Evolutionary conservation across 805 yeast genomes (phyloP).

Genomic region (Spathaspora boniae): DNA sequence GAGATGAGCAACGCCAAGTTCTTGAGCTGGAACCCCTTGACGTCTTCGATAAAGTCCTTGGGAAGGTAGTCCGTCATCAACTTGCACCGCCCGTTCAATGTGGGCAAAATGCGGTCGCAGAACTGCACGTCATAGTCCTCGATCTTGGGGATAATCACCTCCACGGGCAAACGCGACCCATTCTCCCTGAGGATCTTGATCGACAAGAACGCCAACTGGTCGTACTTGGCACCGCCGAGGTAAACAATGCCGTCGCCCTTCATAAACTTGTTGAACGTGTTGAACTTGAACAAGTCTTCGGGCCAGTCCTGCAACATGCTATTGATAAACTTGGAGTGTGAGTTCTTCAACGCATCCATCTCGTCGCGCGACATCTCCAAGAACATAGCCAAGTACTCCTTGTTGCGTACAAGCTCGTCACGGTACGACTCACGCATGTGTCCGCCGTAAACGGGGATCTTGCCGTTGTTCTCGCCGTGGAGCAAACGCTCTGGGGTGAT

Average conservation of each 20-base stretch:
- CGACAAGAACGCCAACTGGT: constrained; percentile 32
- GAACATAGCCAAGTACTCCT: constrained; percentile 20
- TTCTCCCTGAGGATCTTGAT: constrained; percentile 29
- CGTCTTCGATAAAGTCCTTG: constrained; percentile 13
- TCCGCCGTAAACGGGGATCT: constrained; percentile 30
- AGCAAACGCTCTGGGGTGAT: constrained; percentile 4
- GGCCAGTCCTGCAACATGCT: constrained; percentile 23
- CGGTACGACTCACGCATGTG: constrained; percentile 30
- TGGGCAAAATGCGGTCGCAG: constrained; percentile 30
- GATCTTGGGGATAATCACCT: constrained; percentile 31
- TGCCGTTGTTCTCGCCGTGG: constrained; percentile 18
- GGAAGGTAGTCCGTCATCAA: constrained; percentile 49
- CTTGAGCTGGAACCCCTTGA: constrained; percentile 33
- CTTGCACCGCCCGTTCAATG: constrained; percentile 30
- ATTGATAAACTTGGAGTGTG: constrained; percentile 22
- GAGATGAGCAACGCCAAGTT: constrained; percentile 34
- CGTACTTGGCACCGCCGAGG: constrained; percentile 35
- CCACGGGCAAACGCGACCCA: constrained; percentile 36
- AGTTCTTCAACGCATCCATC: constrained; percentile 13
- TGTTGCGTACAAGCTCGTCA: constrained; percentile 26
- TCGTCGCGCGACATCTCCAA: constrained; percentile 20
- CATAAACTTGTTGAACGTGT: constrained; percentile 25
- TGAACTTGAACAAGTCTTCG: constrained; percentile 15
- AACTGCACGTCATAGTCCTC: constrained; percentile 31
- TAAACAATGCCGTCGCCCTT: constrained; percentile 40